Percentiles rank a stretch among this genome's conserved stretches.
These are phyloP conservation scores for Nelumbo lutea DNA, from an alignment of 164 flowering plant genomes.

Conservation along the genomic window DNA sequence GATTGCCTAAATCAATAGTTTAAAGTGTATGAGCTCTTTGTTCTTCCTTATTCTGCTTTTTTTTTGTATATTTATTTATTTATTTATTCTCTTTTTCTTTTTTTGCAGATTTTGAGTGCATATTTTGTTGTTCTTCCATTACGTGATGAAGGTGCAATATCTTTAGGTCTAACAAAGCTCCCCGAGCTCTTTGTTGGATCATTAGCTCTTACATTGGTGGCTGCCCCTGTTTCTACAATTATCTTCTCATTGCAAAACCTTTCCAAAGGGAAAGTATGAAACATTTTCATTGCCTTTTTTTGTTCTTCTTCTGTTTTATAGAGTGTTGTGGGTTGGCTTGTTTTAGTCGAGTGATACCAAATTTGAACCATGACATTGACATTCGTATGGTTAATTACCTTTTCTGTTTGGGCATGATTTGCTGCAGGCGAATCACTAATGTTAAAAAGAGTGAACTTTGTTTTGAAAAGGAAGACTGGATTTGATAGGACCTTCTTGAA, in stretches of 20 bases:
- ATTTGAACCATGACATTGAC: neutral
- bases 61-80: neutral
- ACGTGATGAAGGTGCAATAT: slow-evolving; percentile 96
- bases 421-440: no score
- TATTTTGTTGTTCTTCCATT: slow-evolving; percentile 90
- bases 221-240: slow-evolving; percentile 83
- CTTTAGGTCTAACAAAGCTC: slow-evolving; percentile 73
- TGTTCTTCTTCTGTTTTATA: neutral
- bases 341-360: neutral
- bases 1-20: neutral
- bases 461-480: no score
- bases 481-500: no score
- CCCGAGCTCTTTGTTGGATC: slow-evolving; percentile 89
- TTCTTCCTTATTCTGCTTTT: neutral
- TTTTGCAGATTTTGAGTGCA: slow-evolving; percentile 76
- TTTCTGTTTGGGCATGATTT: neutral
- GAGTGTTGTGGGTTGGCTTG: neutral
- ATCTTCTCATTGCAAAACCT: slow-evolving; percentile 83
- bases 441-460: no score
- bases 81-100: neutral
- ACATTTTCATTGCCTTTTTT: neutral
- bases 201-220: slow-evolving; percentile 67
- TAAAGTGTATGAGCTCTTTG: no score
- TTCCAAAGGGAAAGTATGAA: slow-evolving; percentile 73
- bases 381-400: neutral